Evolutionary conservation across 148 eudicot species (phyloP), one percentile per base, ranked within the genome.

Genomic region (Nyssa sinensis): DNA sequence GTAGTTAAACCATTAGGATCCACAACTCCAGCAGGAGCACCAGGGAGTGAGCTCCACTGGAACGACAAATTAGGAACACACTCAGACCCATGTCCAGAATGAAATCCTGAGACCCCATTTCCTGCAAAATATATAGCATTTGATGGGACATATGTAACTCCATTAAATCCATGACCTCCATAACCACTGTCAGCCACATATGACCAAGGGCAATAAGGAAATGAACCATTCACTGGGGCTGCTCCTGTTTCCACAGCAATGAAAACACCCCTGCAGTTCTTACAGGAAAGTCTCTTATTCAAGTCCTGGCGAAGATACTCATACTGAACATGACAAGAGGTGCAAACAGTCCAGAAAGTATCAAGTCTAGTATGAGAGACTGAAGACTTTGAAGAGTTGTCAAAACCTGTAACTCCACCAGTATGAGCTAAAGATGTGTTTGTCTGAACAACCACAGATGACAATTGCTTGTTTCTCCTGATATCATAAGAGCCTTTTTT

Each of bases 281-380:
- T 95, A 77, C 99, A 95, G 4, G 99, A 93, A 13, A 95, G 98
- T 77, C 90, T 77, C 77, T 95, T 95, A 82, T 93, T 93, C 59
- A 95, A 92, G 68, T 95, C 93, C 77, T 95, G 93, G 64, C 97
- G 81, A 21, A 93, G 92, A 81, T 95, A 95, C 82, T 95, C 99
- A 31, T 95, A 95, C 69, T 95, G 99, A 86, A 95, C 98, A 66
- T 89, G 99, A 85, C 99, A 95, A 28, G 99, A 93, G 31, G 99
- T 93, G 74, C 99, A 95, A 7, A 95, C 88, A 6, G 99, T 95
- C 99, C 99, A 95, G 83, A 95, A 95, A 21, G 99, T 93, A 66
- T 87, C 88, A 1, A 76, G 81, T 70, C 86, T 66, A 21, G 59
- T 55, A 39, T 94, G 97, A 76, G 96, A 84, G 37, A 80, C 58